Conservation (phyloP, 495 filamentous ascomycete genomes). For the Neurospora sp. region DNA sequence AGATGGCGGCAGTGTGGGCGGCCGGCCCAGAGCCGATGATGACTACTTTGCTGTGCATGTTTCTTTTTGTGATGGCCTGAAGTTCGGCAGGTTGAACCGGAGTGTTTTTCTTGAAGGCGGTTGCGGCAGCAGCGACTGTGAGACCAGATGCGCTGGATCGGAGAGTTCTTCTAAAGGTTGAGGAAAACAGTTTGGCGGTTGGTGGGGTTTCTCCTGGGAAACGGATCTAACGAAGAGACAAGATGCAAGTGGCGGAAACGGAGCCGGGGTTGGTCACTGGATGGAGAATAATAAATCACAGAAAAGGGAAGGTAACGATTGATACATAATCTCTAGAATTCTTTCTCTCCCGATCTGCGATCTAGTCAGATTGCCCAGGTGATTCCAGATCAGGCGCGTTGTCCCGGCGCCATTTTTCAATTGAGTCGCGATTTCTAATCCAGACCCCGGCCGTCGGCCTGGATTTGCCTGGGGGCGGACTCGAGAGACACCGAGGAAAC, state of each 20-base stretch:
- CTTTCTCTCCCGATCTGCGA: not conserved
- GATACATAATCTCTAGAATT: not conserved
- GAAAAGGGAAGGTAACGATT: not conserved
- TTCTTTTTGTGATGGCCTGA: constrained; percentile 38
- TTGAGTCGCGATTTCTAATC: not conserved
- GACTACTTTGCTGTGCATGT: constrained; percentile 75
- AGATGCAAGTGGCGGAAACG: not conserved
- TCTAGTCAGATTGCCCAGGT: not conserved
- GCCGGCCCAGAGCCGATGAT: constrained; percentile 91
- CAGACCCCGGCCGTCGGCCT: not conserved
- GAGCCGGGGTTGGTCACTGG: not conserved
- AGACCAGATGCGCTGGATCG: constrained; percentile 49
- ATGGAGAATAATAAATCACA: not conserved
- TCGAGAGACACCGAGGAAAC: not conserved
- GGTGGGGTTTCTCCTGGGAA: constrained; percentile 2
- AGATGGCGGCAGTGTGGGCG: constrained; percentile 93
- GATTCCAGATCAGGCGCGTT: not conserved
- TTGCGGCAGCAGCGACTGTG: constrained; percentile 51
- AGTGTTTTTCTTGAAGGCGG: constrained; percentile 53
- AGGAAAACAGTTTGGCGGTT: constrained; percentile 79
- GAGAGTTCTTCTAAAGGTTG: constrained; percentile 46
- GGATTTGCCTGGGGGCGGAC: not conserved
- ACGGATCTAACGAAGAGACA: not conserved
- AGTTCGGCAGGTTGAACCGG: constrained; percentile 44
- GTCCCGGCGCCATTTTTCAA: not conserved